A percentile compares a stretch with the other conserved stretches of the same genome.
phyloP scores from a whole-genome alignment of 1,284 basidiomycete species.

The Ganoderma leucocontextum region DNA sequence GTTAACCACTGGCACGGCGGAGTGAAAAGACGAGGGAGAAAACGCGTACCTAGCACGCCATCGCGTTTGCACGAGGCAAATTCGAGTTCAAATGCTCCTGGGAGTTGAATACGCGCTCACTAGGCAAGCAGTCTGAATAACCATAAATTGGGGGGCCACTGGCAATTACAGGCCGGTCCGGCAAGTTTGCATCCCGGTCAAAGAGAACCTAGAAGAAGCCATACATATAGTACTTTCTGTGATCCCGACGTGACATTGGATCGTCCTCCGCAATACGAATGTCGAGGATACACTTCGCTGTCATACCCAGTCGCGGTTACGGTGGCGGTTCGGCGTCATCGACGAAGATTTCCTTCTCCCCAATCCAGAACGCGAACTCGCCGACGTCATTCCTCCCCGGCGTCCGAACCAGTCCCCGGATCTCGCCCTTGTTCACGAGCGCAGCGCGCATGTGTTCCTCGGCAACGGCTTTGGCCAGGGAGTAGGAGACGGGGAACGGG shows the following conservation, averaged over 20 bases:
- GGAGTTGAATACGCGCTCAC: neutral
- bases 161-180: neutral
- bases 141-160: neutral
- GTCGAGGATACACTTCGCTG: neutral
- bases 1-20: no score
- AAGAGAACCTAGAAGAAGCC: neutral
- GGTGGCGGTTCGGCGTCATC: constrained; percentile 13
- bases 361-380: constrained; percentile 39
- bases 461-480: constrained; percentile 38
- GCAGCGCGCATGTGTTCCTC: constrained; percentile 38
- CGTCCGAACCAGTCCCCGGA: constrained; percentile 46
- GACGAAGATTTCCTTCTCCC: constrained; percentile 34
- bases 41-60: no score
- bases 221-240: neutral
- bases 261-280: neutral
- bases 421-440: constrained; percentile 35
- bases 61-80: no score
- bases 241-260: neutral
- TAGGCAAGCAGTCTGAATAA: neutral
- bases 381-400: constrained; percentile 32
- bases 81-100: no score
- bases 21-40: no score
- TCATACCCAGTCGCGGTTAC: constrained; percentile 1
- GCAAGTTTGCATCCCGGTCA: neutral
- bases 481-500: constrained; percentile 38